Conservation (phyloP, 371 early-diverging fungal genomes). For the Parasitella parasitica region DNA sequence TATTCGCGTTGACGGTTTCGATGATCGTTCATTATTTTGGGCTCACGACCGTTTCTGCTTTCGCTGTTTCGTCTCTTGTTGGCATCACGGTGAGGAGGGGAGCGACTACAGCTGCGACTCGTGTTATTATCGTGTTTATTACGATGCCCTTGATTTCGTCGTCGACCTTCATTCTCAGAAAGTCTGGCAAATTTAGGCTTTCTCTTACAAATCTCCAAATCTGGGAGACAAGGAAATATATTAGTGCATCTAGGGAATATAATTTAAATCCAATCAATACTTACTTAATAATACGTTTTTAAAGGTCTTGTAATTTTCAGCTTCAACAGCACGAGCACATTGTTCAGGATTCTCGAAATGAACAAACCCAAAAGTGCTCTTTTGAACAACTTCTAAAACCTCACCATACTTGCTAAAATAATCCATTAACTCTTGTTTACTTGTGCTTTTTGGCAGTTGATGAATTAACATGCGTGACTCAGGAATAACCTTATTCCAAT, state of each 20-base stretch:
- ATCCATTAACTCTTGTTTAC: conserved; percentile 36
- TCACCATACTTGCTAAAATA: conserved; percentile 51
- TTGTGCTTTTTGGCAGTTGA: conserved; percentile 33
- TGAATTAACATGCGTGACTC: conserved; percentile 48
- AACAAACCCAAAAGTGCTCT: conserved; percentile 41
- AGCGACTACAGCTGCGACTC: not conserved
- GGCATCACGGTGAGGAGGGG: not conserved
- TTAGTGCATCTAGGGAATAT: too few relatives aligned
- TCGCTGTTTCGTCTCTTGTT: conserved; percentile 2
- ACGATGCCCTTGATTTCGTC: not conserved
- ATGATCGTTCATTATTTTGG: not conserved
- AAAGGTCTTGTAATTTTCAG: conserved; percentile 41
- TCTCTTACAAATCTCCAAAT: conserved; percentile 28
- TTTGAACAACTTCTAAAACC: conserved; percentile 40
- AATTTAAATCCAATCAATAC: too few relatives aligned
- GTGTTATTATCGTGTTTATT: conserved; percentile 3
- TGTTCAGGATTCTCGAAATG: conserved; percentile 41
- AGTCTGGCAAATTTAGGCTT: conserved; percentile 30
- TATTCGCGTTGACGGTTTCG: not conserved
- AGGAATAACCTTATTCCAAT: conserved; percentile 33
- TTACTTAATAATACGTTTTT: conserved; percentile 42
- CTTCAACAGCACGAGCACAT: conserved; percentile 41
- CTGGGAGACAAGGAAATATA: too few relatives aligned
- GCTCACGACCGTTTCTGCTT: not conserved
- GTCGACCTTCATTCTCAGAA: not conserved